Percentiles rank a stretch among this genome's conserved stretches.
Conservation (phyloP, 2,329 filamentous ascomycete genomes). For the Fonsecaea nubica region DNA sequence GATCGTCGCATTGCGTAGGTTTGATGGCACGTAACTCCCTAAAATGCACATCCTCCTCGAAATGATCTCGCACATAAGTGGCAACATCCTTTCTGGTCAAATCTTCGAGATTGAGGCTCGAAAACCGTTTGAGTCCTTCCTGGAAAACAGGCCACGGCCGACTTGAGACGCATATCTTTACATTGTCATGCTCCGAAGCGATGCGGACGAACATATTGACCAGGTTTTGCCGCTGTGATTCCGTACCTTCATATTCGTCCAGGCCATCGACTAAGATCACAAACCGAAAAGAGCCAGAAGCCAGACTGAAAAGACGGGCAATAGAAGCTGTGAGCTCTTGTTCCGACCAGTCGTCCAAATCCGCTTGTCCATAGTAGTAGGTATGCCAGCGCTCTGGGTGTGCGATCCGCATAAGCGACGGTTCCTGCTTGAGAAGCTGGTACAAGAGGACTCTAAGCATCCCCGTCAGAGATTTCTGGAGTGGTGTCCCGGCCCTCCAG, state of each 20-base stretch:
- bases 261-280: slow-evolving; percentile 42
- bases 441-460: slow-evolving; percentile 49
- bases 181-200: neutral
- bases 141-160: slow-evolving; percentile 4
- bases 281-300: slow-evolving; percentile 35
- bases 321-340: slow-evolving; percentile 42
- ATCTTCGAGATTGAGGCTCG: slow-evolving; percentile 8
- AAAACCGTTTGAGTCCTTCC: slow-evolving; percentile 1
- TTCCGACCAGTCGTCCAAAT: slow-evolving; percentile 43
- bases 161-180: slow-evolving; percentile 12
- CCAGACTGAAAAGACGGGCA: slow-evolving; percentile 37
- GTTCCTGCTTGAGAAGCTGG: slow-evolving; percentile 44
- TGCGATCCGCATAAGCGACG: neutral
- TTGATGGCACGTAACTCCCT: neutral
- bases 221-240: neutral
- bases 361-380: slow-evolving; percentile 26
- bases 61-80: slow-evolving; percentile 11
- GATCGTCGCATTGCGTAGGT: neutral
- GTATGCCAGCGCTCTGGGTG: neutral
- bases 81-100: slow-evolving; percentile 6
- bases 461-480: slow-evolving; percentile 48
- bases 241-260: slow-evolving; percentile 42
- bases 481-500: slow-evolving; percentile 10
- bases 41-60: neutral
- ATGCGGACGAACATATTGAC: slow-evolving; percentile 7